phyloP scores from a whole-genome alignment of 2,329 filamentous ascomycete genomes.

The Periconia macrospinosa region DNA sequence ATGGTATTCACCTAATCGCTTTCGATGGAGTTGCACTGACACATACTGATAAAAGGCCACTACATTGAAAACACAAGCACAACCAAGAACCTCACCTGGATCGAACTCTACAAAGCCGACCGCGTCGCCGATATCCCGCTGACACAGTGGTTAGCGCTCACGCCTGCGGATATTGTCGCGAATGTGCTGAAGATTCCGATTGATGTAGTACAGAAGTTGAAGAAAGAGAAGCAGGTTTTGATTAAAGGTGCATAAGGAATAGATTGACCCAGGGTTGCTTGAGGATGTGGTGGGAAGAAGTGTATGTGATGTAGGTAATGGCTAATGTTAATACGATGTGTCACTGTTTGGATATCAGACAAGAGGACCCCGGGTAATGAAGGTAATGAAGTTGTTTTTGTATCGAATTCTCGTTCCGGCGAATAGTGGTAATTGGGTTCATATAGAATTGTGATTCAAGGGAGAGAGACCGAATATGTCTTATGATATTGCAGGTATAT shows the following conservation, averaged over 20 bases:
- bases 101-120: constrained; percentile 71
- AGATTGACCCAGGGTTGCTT: no score
- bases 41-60: constrained; percentile 49
- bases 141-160: constrained; percentile 70
- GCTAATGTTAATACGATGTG: no score
- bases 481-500: no score
- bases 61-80: constrained; percentile 71
- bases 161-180: constrained; percentile 64
- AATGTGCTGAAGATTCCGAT: constrained; percentile 62
- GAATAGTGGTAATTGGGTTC: no score
- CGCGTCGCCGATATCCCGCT: constrained; percentile 67
- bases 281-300: no score
- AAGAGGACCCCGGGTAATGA: no score
- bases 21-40: not conserved
- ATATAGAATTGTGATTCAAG: no score
- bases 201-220: constrained; percentile 58
- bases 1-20: constrained; percentile 15
- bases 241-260: constrained; percentile 30
- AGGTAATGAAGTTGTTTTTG: no score
- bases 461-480: no score
- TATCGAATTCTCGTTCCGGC: no score
- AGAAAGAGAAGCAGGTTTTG: constrained; percentile 66
- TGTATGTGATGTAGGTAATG: no score
- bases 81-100: constrained; percentile 66
- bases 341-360: no score